Base-by-base conservation (phyloP, 2,329 filamentous ascomycete genomes). In the Zasmidium angulare region DNA sequence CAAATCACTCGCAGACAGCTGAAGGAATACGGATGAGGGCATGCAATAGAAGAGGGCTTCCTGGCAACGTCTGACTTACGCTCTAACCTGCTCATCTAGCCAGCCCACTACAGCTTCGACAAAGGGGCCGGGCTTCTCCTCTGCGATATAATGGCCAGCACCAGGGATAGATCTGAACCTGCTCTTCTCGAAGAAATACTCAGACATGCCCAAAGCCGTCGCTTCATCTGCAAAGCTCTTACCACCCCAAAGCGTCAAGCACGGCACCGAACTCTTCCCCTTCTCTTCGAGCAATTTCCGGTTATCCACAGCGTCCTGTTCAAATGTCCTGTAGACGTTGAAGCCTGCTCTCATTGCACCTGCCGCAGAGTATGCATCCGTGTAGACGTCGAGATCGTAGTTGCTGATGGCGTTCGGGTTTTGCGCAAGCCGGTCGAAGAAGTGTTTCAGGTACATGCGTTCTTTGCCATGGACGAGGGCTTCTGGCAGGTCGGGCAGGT, bases 361-460 rank as follows among this genome's bases (percentile, higher is more conserved):
- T 14, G 71, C 69, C 61, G 69, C 68, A 2, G 66, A 63, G 61
- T 75, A 78, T 10, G 69, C 68, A 24, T 56, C 66, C 4, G 69
- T 71, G 62, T 80, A 80, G 62, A 67, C 60, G 20, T 77, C 76
- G 20, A 78, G 51, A 59, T 76, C 76, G 36, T 66, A 65, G 2
- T 65, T 56, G 2, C 70, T 69, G 53, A 79, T 75, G 3, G 71
- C 76, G 21, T 63, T 68, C 10, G 72, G 71, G 47, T 79, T 77
- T 57, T 73, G 66, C 3, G 61, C 64, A n/a, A 76, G 66, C 53
- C 75, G 73, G 53, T 78, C 72, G 66, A 72, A 79, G 65, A 79
- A 80, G 64, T 78, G 75, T 51, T 75, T 76, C 2, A 80, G 59
- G 58, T 80, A 80, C 40, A 75, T 65, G 14, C 67, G 63, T 64